phyloP scores from a whole-genome alignment of 2,329 filamentous ascomycete species.

The Fusarium austroafricanum region DNA sequence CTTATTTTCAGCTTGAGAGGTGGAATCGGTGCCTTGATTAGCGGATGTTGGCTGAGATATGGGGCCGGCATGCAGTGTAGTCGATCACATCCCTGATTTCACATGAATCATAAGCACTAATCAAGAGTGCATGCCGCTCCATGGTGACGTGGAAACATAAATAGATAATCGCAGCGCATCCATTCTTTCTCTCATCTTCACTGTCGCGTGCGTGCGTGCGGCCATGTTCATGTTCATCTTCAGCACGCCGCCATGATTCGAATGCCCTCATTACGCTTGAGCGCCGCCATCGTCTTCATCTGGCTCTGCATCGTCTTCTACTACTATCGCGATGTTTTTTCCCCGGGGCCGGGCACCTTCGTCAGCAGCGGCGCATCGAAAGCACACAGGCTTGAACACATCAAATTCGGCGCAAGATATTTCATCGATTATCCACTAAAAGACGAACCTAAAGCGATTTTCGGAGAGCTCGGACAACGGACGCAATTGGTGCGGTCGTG shows the following conservation, averaged over 20 bases:
- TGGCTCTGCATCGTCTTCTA: constrained; percentile 29
- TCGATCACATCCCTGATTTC: neutral
- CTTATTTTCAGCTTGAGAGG: no score
- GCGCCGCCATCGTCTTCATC: constrained; percentile 14
- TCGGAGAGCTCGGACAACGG: constrained; percentile 50
- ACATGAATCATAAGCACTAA: neutral
- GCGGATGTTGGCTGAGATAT: neutral
- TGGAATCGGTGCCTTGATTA: no score
- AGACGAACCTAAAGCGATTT: constrained; percentile 47
- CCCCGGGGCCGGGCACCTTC: neutral
- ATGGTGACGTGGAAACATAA: neutral
- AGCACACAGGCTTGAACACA: neutral
- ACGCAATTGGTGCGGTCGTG: constrained; percentile 31
- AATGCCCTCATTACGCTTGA: constrained; percentile 12
- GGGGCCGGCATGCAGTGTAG: neutral
- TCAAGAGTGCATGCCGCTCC: neutral
- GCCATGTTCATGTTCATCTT: neutral
- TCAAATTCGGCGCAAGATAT: constrained; percentile 33
- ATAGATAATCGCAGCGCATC: neutral
- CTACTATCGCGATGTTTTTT: constrained; percentile 5
- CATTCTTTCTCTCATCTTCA: neutral
- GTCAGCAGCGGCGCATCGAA: neutral
- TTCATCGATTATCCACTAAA: constrained; percentile 48
- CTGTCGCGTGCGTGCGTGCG: neutral
- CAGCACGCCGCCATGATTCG: constrained; percentile 10